phyloP scores from a whole-genome alignment of 2,329 filamentous ascomycete genomes.

The Dactylella cylindrospora region DNA sequence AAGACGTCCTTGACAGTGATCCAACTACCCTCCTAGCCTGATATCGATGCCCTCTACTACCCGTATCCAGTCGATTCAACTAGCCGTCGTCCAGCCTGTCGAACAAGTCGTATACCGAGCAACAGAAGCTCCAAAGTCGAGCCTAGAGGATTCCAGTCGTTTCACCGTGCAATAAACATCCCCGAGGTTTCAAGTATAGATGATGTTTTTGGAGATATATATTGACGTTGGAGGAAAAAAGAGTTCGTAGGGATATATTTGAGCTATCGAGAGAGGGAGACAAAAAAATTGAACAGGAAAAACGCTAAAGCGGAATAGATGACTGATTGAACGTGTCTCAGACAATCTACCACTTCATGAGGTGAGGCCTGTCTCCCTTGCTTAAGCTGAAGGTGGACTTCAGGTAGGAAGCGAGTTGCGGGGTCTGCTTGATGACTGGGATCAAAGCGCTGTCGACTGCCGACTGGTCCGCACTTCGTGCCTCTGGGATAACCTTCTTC shows the following conservation, averaged over 20 bases:
- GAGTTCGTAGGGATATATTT: conserved; percentile 44
- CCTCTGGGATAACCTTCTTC: conserved; percentile 96
- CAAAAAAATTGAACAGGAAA: conserved; percentile 30
- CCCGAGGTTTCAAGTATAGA: conserved; percentile 28
- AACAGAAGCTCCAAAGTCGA: conserved; percentile 12
- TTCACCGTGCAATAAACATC: conserved; percentile 28
- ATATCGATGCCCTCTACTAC: background rate
- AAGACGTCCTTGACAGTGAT: background rate
- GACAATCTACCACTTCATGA: conserved; percentile 92
- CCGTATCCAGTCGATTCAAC: conserved; percentile 16
- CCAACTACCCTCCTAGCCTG: background rate
- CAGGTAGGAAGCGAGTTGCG: conserved; percentile 90
- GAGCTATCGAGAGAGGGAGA: conserved; percentile 30
- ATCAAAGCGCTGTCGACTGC: conserved; percentile 94
- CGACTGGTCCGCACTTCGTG: conserved; percentile 96
- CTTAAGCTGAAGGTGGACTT: conserved; percentile 95
- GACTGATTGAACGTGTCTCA: conserved; percentile 36
- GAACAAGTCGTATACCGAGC: conserved; percentile 19
- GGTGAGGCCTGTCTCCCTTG: conserved; percentile 99
- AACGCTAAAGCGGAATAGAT: too few relatives aligned
- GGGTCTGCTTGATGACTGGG: conserved; percentile 97
- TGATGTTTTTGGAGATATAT: conserved; percentile 31
- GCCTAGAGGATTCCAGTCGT: conserved; percentile 12
- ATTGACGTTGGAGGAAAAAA: conserved; percentile 15
- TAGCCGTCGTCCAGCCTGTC: conserved; percentile 19